Conservation (phyloP, 805 yeast genomes). For the Yamadazyma philogaea region DNA sequence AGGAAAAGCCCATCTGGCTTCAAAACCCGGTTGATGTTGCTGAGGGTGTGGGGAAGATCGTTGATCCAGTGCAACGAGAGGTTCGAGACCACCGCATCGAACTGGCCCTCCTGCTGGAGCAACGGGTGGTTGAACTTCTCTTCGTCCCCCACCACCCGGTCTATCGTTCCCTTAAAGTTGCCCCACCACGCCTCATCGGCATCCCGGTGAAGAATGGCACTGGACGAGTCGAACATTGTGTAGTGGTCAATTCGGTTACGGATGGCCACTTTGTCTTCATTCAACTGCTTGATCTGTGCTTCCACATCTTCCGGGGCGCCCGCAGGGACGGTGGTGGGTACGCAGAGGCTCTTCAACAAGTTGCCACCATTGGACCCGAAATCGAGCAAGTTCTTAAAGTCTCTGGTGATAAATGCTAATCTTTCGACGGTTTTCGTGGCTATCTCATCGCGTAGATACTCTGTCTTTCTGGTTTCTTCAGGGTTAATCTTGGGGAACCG, state of each 20-base stretch:
- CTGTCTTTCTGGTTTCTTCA: constrained; percentile 51
- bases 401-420: constrained; percentile 65
- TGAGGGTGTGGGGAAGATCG: constrained; percentile 67
- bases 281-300: constrained; percentile 40
- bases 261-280: constrained; percentile 53
- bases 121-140: constrained; percentile 50
- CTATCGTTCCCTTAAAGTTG: constrained; percentile 41
- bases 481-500: constrained; percentile 46
- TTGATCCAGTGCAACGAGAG: constrained; percentile 82
- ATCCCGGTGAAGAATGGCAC: constrained; percentile 52
- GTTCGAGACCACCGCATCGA: constrained; percentile 72
- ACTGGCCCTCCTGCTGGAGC: constrained; percentile 37
- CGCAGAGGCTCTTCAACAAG: constrained; percentile 42
- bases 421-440: constrained; percentile 73
- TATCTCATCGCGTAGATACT: constrained; percentile 71
- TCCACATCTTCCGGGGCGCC: constrained; percentile 34
- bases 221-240: constrained; percentile 66
- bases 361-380: constrained; percentile 75
- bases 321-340: constrained; percentile 21
- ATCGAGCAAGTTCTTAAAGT: constrained; percentile 60
- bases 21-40: constrained; percentile 53
- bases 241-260: constrained; percentile 50
- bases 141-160: constrained; percentile 63
- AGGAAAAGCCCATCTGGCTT: constrained; percentile 80
- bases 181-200: constrained; percentile 37